Evolutionary conservation across 768 basidiomycete species (phyloP), one percentile per base, ranked within the genome.

Genomic region (Kwoniella dejecticola): DNA sequence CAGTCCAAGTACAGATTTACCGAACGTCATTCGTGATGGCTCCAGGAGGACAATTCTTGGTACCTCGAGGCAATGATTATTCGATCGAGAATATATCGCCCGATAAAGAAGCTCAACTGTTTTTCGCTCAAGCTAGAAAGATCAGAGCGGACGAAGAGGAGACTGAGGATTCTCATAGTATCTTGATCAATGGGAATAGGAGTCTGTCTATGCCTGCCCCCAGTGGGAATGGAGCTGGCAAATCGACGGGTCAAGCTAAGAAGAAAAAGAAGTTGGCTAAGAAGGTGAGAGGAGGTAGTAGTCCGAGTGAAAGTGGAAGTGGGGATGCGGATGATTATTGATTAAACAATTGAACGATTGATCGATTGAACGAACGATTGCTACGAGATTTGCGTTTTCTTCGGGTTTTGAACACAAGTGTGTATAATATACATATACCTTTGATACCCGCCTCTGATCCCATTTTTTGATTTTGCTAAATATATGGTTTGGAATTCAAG

Each of bases 41-140:
- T 12, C 83, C 87, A 1, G 91, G 92, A 12, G 91, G 88, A 11
- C 89, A 88, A 83, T 93, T 94, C 75, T 83, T 94, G 72, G 88
- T 96, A 21, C 94, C 94, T 1, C 84, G 93, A 82, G 93, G 92
- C 19, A 98, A 98, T 77, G 85, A 84, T 8, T 98, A 98, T 76
- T 85, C 86, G 60, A 91, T 98, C 71, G 85, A 89, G 72, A 98
- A 97, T 80, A 87, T 75, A 69, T 36, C 59, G 52, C 5, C 46
- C 64, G 17, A 62, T 15, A 40, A 36, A 38, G 87, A 89, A 49
- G 91, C 88, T 21, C 86, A 84, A 70, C 79, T 98, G 7, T 96
- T 95, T 81, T 98, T 97, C 80, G 88, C 91, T 0, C 95, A 97
- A 80, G 90, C 90, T 0, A 83, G 88, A 6, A 71, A 74, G 49